Evolutionary conservation across 805 yeast genomes (phyloP).

Genomic region (Grigorovia transvaalensis): DNA sequence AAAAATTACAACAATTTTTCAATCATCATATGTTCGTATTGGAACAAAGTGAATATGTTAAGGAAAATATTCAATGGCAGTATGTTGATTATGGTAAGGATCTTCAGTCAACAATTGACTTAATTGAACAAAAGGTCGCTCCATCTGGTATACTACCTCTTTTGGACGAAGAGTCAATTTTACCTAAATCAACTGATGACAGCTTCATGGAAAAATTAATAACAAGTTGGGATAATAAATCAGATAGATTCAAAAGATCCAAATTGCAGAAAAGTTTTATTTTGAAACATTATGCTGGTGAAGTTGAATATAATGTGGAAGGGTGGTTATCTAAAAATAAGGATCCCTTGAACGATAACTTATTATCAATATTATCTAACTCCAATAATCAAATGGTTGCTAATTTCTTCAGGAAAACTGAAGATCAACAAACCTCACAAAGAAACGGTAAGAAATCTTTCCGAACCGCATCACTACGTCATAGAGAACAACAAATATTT

Average conservation of each 20-base stretch:
- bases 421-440: conserved; percentile 4
- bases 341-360: conserved; percentile 79
- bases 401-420: conserved; percentile 36
- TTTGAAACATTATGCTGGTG: conserved; percentile 89
- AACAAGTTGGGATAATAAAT: conserved; percentile 46
- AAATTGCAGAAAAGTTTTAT: conserved; percentile 69
- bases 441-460: conserved; percentile 9
- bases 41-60: conserved; percentile 90
- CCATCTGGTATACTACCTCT: conserved; percentile 79
- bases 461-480: conserved; percentile 73
- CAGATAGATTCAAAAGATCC: conserved; percentile 58
- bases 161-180: conserved; percentile 88
- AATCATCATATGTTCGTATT: conserved; percentile 95
- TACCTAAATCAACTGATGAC: conserved; percentile 79
- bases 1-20: conserved; percentile 93
- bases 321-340: conserved; percentile 93
- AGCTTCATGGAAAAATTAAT: conserved; percentile 75
- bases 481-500: conserved; percentile 68
- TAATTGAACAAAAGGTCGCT: conserved; percentile 59
- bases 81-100: conserved; percentile 94
- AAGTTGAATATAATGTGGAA: conserved; percentile 84
- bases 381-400: conserved; percentile 51
- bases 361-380: conserved; percentile 46
- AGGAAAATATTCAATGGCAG: conserved; percentile 92
- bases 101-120: conserved; percentile 84